Base-by-base conservation (phyloP, 108 stramenopile species). In the Cyclotella cryptica region DNA sequence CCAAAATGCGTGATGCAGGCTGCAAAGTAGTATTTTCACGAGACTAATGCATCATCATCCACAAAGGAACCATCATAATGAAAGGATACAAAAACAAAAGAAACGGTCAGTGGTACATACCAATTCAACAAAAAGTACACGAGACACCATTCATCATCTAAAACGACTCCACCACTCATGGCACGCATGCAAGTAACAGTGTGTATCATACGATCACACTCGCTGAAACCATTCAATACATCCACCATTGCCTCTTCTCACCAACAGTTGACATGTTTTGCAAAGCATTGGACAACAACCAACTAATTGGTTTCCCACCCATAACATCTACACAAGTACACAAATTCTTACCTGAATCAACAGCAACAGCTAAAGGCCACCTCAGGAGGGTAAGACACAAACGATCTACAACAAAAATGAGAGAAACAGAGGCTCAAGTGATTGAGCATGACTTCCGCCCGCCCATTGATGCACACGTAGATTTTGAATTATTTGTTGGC, bases 281-380 rank as follows among this genome's bases (percentile, higher is more conserved):
- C n/a, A n/a, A n/a, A n/a, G n/a, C n/a, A n/a, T n/a, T 61, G n/a
- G n/a, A n/a, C n/a, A n/a, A n/a, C n/a, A n/a, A n/a, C n/a, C n/a
- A n/a, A n/a, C n/a, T n/a, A n/a, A n/a, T n/a, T n/a, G n/a, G n/a
- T n/a, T n/a, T n/a, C n/a, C n/a, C n/a, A n/a, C n/a, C n/a, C n/a
- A n/a, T n/a, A n/a, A n/a, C n/a, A n/a, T n/a, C n/a, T n/a, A n/a
- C n/a, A n/a, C n/a, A n/a, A n/a, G n/a, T n/a, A 22, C 10, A 12
- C 26, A 61, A 66, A 47, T 45, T 45, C 19, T 26, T 49, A 12
- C 66, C 66, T 10, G 12, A 12, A 24, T 66, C 66, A 21, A 49
- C 46, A 44, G 46, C 66, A 9, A 66, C 24, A 10, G 44, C 44
- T 13, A 61, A 61, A 18, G 60, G 60, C 11, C 60, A 61, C 60